Percentiles rank a stretch among this genome's conserved stretches.
Evolutionary conservation across 228 moss, liverwort and hornwort species (phyloP).

Genomic region (Sphagnum magellanicum): DNA sequence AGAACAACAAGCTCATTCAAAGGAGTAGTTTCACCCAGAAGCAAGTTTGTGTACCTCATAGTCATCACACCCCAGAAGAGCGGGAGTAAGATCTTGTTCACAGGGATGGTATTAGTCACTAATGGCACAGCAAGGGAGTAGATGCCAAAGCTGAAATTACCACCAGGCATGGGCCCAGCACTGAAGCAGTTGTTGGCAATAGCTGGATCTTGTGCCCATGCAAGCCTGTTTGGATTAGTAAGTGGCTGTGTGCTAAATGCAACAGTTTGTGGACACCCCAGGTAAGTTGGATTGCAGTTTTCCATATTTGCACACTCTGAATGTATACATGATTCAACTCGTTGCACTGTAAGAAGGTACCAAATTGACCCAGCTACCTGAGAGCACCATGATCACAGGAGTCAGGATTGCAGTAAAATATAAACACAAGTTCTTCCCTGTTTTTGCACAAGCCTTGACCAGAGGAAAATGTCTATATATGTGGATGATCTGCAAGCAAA

Average conservation of each 20-base stretch:
- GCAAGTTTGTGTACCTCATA: conserved; percentile 31
- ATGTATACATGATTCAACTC: conserved; percentile 57
- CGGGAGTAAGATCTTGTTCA: conserved; percentile 57
- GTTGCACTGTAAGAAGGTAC: conserved; percentile 61
- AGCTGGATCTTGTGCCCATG: conserved; percentile 41
- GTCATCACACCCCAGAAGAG: conserved; percentile 78
- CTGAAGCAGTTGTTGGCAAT: conserved; percentile 25
- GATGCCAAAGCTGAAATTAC: conserved; percentile 48
- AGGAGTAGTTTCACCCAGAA: not conserved
- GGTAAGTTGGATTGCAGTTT: conserved; percentile 22
- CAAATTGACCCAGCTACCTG: conserved; percentile 70
- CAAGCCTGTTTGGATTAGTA: conserved; percentile 14
- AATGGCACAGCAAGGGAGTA: conserved; percentile 43
- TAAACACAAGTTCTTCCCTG: not conserved
- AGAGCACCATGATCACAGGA: not conserved
- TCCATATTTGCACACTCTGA: conserved; percentile 26
- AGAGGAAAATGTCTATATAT: not conserved
- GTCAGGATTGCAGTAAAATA: not conserved
- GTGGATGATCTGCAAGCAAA: not conserved
- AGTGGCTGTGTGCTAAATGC: conserved; percentile 25
- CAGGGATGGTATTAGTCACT: conserved; percentile 26
- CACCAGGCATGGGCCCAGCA: conserved; percentile 10
- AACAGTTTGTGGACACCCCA: conserved; percentile 56
- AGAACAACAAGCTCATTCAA: not conserved
- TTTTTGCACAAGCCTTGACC: not conserved